phyloP scores from a whole-genome alignment of 2,329 filamentous ascomycete species.

The Mariannaea elegans region DNA sequence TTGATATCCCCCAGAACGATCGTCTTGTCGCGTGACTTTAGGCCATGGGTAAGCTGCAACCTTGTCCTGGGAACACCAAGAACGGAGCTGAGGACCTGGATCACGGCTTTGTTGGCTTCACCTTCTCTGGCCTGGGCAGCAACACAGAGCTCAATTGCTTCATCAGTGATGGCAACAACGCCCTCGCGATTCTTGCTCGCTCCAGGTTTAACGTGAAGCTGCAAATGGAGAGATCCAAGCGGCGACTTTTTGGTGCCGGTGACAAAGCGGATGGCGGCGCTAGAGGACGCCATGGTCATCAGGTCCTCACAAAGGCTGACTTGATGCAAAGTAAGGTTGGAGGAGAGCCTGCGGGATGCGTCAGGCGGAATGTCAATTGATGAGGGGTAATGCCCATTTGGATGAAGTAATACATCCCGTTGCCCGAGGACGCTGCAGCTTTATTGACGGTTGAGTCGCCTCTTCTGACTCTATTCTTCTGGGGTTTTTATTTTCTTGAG shows the following conservation, averaged over 20 bases:
- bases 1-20: constrained; percentile 53
- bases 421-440: constrained; percentile 7
- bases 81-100: constrained; percentile 67
- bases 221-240: constrained; percentile 62
- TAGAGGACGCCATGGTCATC: constrained; percentile 40
- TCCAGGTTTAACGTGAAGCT: constrained; percentile 74
- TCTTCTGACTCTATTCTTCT: background rate
- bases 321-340: constrained; percentile 4
- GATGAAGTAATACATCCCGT: constrained; percentile 22
- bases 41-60: constrained; percentile 68
- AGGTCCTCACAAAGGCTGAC: background rate
- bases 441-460: constrained; percentile 12
- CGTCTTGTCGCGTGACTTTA: constrained; percentile 72
- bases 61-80: constrained; percentile 71
- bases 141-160: constrained; percentile 71
- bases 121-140: constrained; percentile 72
- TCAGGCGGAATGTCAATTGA: constrained; percentile 26
- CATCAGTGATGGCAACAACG: constrained; percentile 63
- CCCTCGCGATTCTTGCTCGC: constrained; percentile 70
- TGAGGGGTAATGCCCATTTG: constrained; percentile 31
- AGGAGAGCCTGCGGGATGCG: constrained; percentile 17
- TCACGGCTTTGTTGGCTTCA: constrained; percentile 74
- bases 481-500: background rate
- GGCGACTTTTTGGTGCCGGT: constrained; percentile 57
- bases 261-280: constrained; percentile 56